A percentile compares a stretch with the other conserved stretches of the same genome.
phyloP scores from a whole-genome alignment of 768 basidiomycete genomes.

The Calvatia gigantea region DNA sequence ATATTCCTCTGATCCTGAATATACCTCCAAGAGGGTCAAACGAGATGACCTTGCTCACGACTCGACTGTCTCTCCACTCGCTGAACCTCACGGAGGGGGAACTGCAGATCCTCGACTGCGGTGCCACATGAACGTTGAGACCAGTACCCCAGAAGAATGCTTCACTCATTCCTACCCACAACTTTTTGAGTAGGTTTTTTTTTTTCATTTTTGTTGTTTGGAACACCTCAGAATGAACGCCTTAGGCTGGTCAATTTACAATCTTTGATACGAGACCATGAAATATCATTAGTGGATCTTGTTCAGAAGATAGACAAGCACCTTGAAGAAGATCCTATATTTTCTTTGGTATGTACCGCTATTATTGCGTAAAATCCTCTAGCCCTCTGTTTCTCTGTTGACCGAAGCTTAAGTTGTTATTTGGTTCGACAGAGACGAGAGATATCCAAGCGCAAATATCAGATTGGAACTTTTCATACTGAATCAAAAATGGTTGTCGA shows the following conservation, averaged over 20 bases:
- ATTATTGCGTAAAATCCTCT: neutral
- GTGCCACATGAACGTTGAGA: conserved; percentile 24
- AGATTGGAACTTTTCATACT: conserved; percentile 46
- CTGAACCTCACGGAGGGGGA: conserved; percentile 15
- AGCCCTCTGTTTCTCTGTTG: neutral
- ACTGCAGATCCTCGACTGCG: conserved; percentile 27
- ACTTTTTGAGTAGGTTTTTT: conserved; percentile 57
- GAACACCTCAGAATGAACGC: neutral
- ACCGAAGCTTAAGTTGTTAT: conserved; percentile 12
- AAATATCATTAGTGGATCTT: conserved; percentile 44
- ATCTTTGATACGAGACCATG: conserved; percentile 47
- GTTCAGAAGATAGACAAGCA: conserved; percentile 43
- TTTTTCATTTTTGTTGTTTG: conserved; percentile 1
- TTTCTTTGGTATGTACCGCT: conserved; percentile 38
- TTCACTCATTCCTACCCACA: conserved; percentile 48
- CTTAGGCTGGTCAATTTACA: conserved; percentile 53
- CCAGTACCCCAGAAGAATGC: conserved; percentile 13
- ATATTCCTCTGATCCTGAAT: conserved; percentile 74
- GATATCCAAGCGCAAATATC: conserved; percentile 59
- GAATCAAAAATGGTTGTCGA: conserved; percentile 39
- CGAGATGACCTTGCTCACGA: conserved; percentile 21
- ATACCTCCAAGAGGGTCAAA: conserved; percentile 40
- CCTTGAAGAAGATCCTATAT: conserved; percentile 37
- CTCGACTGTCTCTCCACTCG: conserved; percentile 2
- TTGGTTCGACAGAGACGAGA: conserved; percentile 56